Evolutionary conservation across 1,284 basidiomycete species (phyloP), one percentile per base, ranked within the genome.

Genomic region (Cryptococcus wingfieldii): DNA sequence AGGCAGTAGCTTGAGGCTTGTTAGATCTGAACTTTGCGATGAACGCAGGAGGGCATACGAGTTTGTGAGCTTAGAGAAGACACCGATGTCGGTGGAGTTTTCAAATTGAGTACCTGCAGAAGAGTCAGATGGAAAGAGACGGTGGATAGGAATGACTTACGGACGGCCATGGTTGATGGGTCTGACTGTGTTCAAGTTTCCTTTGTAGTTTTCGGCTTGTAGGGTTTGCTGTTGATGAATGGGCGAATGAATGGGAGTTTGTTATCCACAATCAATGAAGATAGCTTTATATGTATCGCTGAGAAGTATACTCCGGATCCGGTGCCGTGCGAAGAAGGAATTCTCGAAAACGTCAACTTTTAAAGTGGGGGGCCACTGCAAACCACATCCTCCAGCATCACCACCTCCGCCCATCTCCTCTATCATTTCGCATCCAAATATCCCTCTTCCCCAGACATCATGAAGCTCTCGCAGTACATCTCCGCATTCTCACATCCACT

Each of bases 71-170:
- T 90, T 96, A 70, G 90, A 80, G 79, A 93, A 94, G 47, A 95
- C 91, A 71, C 93, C 91, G 67, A 98, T 86, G 72, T 98, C 94
- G 79, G 89, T 92, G 78, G 86, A 93, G 81, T 97, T 97, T 81
- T 98, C 94, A 73, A 97, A 98, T 80, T 91, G 89, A 63, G 89
- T 81, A 74, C 90, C 89, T 92, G 70, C 28, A 50, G 38, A 37
- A 44, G 54, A 42, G 42, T 38, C 19, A 23, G 37, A 41, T 49
- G 39, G 18, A 31, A 18, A 54, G 37, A 18, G 38, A 43, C 28
- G 44, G 13, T 39, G 27, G 19, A 47, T 23, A 19, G 47, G 25
- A 39, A 19, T 16, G 23, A 79, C 79, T 74, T 61, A 80, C 80
- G 78, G 71, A 80, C 77, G 56, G 80, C 80, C 80, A 81, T 81